Conservation (phyloP, 2,329 filamentous ascomycete species). For the Furcasterigmium sp. region DNA sequence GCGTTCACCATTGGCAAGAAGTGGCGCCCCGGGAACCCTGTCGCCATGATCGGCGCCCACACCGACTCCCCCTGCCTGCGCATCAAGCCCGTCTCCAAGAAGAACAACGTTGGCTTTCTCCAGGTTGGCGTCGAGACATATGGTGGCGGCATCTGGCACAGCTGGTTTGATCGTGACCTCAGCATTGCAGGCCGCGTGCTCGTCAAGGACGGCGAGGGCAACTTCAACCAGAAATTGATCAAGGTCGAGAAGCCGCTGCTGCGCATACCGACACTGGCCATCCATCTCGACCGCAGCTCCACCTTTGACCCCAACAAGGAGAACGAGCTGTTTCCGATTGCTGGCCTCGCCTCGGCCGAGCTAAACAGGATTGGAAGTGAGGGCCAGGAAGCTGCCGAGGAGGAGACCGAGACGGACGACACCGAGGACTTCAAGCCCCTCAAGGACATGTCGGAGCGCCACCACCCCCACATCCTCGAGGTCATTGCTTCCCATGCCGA, state of each 20-base stretch:
- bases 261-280: conserved; percentile 87
- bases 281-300: conserved; percentile 83
- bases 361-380: conserved; percentile 66
- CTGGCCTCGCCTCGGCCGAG: conserved; percentile 80
- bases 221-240: conserved; percentile 77
- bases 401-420: conserved; percentile 36
- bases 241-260: conserved; percentile 88
- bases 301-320: conserved; percentile 96
- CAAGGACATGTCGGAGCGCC: conserved; percentile 71
- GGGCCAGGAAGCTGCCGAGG: conserved; percentile 33
- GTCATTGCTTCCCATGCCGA: conserved; percentile 77
- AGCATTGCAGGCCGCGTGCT: conserved; percentile 85
- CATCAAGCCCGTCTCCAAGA: conserved; percentile 92
- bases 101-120: conserved; percentile 77
- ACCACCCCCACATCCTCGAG: conserved; percentile 83
- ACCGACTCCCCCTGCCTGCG: conserved; percentile 91
- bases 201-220: conserved; percentile 67
- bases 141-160: conserved; percentile 95
- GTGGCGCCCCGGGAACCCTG: conserved; percentile 87
- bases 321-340: conserved; percentile 89
- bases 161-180: conserved; percentile 95
- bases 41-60: conserved; percentile 91
- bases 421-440: conserved; percentile 64
- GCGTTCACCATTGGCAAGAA: conserved; percentile 86
- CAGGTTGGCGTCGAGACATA: conserved; percentile 97